Evolutionary conservation across 2,329 filamentous ascomycete genomes (phyloP).

Genomic region (Exophiala alcalophila): DNA sequence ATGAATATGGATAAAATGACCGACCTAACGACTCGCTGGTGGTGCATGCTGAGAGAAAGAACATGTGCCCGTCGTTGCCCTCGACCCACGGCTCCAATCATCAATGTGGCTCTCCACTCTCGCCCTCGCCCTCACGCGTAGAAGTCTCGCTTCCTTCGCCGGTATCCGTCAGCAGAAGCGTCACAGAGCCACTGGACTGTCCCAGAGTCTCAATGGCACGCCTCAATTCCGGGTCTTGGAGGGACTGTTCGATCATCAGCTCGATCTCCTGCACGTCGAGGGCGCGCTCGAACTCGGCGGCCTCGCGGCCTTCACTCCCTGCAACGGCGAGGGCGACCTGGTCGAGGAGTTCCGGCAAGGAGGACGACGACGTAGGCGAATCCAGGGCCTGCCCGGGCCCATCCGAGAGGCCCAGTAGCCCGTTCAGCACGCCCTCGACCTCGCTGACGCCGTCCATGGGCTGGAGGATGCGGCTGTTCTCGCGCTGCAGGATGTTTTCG

Average conservation of each 20-base stretch:
- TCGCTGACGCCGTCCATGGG: constrained; percentile 21
- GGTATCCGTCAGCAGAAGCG: not conserved
- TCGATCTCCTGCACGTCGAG: constrained; percentile 5
- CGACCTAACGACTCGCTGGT: too few species aligned
- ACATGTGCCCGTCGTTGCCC: too few species aligned
- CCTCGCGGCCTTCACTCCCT: not conserved
- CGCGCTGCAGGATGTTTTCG: constrained; percentile 73
- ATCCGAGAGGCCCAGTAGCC: constrained; percentile 18
- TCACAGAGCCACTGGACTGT: not conserved
- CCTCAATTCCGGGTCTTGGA: not conserved
- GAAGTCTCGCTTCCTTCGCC: too few species aligned
- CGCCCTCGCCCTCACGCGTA: too few species aligned
- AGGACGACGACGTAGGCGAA: too few species aligned
- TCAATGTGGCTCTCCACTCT: too few species aligned
- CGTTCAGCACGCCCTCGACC: constrained; percentile 21
- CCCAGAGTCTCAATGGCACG: not conserved
- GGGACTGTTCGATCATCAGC: constrained; percentile 1
- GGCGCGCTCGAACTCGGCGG: constrained; percentile 3
- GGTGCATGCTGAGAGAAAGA: too few species aligned
- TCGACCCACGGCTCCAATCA: too few species aligned
- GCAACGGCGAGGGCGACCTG: too few species aligned
- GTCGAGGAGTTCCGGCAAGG: too few species aligned
- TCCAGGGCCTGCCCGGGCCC: not conserved
- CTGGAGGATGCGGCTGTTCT: constrained; percentile 21
- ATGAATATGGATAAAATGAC: too few species aligned